Evolutionary conservation across 73 alveolate species (phyloP).

Genomic region (Diophrys sp.): DNA sequence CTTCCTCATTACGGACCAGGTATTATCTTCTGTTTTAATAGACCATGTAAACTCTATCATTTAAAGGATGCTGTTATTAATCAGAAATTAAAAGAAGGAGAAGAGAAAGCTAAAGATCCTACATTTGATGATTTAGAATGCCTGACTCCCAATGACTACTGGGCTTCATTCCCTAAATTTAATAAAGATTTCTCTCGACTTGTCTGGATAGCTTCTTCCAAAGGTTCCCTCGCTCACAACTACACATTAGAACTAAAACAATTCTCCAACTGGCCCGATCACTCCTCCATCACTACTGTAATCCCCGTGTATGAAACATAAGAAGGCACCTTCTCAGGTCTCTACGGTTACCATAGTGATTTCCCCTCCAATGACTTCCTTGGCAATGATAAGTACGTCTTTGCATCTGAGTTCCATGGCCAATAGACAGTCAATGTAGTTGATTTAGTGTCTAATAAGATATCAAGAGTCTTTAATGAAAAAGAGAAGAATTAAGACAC

Average conservation of each 20-base stretch:
- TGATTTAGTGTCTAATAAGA: neutral
- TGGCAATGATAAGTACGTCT: neutral
- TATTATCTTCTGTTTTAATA: conserved; percentile 34
- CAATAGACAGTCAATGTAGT: neutral
- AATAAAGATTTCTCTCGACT: conserved; percentile 27
- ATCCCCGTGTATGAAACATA: conserved; percentile 11
- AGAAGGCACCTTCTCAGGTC: conserved; percentile 33
- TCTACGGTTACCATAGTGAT: conserved; percentile 17
- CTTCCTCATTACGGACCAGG: conserved; percentile 25
- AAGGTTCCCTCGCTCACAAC: conserved; percentile 36
- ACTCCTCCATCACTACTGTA: neutral
- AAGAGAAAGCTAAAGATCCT: conserved; percentile 8
- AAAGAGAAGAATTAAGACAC: neutral
- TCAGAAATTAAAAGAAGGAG: conserved; percentile 13
- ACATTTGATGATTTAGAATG: conserved; percentile 9
- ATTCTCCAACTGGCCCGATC: neutral
- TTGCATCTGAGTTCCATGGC: neutral
- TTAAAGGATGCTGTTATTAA: conserved; percentile 14
- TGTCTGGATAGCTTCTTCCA: conserved; percentile 19
- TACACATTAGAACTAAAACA: conserved; percentile 13
- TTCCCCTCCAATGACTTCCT: neutral
- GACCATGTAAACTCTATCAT: conserved; percentile 40
- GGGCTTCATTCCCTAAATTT: conserved; percentile 32
- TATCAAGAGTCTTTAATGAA: neutral
- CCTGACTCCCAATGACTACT: conserved; percentile 30